Base-by-base conservation (phyloP, 1,284 basidiomycete genomes). In the Rhizoctonia solani region DNA sequence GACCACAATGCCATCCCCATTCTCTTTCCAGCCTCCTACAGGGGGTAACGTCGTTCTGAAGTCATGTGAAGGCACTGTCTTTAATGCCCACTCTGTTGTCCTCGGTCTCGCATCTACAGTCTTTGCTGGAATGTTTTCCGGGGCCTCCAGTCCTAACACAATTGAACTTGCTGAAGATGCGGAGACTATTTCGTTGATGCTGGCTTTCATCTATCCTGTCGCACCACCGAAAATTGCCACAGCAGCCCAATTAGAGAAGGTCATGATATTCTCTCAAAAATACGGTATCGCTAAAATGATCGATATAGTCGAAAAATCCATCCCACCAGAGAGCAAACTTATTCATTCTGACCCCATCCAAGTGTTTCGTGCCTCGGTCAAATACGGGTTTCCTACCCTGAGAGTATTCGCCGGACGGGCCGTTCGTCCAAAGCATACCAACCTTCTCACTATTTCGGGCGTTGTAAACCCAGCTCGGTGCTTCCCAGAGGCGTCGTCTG, bases 131-230 rank as follows among this genome's bases (percentile, higher is more conserved):
- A 61, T 61, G 58, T 39, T 61, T 25, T 19, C 27, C 8, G 46
- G 44, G 13, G 13, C 11, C 3, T 27, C 21, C 14, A 39, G 8
- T n/a, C 29, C 44, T 5, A 46, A 50, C n/a, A 34, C 46, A 16
- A 16, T 61, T 46, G 47, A 49, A 13, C 58, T 61, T 34, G 32
- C 58, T n/a, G 58, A 61, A 23, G 58, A 61, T 25, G 46, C 58
- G 1, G 58, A 61, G 19, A 46, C 58, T 1, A 29, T 61, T 21
- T 61, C 58, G 13, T 41, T 61, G 46, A 49, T 61, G 44, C 58
- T 61, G 9, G 61, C 61, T 13, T 61, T 61, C 32, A 50, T 41
- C 11, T 61, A 61, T 16, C 58, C 58, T 21, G 46, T 50, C n/a
- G 21, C 30, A 3, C 29, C 25, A 19, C 58, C 46, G 9, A 4